phyloP scores from a whole-genome alignment of 2,329 filamentous ascomycete genomes.

The Trichoderma asperellum region DNA sequence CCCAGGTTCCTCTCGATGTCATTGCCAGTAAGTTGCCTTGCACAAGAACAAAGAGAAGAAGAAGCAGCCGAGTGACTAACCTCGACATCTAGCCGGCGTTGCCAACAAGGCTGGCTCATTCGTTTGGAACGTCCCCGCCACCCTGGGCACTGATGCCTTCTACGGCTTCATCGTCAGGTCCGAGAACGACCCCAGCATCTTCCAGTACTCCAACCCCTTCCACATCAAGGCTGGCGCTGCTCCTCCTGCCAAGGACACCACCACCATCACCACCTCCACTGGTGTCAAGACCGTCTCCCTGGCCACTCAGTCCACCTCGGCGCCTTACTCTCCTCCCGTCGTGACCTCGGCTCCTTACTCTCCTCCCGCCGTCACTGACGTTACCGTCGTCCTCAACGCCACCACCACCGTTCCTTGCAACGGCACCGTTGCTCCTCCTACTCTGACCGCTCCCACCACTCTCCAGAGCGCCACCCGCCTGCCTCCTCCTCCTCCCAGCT shows the following conservation, averaged over 20 bases:
- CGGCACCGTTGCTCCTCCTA: slow-evolving; percentile 30
- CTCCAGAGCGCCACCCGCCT: slow-evolving; percentile 33
- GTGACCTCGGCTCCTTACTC: neutral
- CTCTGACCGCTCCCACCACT: slow-evolving; percentile 35
- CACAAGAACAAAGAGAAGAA: neutral
- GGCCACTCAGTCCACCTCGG: slow-evolving; percentile 35
- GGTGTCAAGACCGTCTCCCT: slow-evolving; percentile 41
- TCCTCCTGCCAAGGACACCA: slow-evolving; percentile 31
- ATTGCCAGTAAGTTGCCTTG: slow-evolving; percentile 55
- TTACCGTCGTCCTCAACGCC: slow-evolving; percentile 32
- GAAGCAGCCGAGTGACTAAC: neutral
- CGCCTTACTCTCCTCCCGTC: slow-evolving; percentile 5
- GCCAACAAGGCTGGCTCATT: slow-evolving; percentile 50
- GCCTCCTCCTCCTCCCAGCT: slow-evolving; percentile 35
- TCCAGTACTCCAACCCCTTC: slow-evolving; percentile 69
- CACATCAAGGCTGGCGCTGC: slow-evolving; percentile 46
- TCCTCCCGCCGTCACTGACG: slow-evolving; percentile 29
- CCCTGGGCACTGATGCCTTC: slow-evolving; percentile 50
- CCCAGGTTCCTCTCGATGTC: slow-evolving; percentile 47
- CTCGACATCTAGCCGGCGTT: slow-evolving; percentile 48
- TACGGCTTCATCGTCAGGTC: slow-evolving; percentile 63
- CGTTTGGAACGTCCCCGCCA: slow-evolving; percentile 55
- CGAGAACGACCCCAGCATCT: slow-evolving; percentile 51
- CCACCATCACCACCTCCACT: slow-evolving; percentile 38
- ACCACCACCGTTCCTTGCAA: slow-evolving; percentile 38